Conservation (phyloP, 768 basidiomycete genomes). For the Leccinellum albellum region DNA sequence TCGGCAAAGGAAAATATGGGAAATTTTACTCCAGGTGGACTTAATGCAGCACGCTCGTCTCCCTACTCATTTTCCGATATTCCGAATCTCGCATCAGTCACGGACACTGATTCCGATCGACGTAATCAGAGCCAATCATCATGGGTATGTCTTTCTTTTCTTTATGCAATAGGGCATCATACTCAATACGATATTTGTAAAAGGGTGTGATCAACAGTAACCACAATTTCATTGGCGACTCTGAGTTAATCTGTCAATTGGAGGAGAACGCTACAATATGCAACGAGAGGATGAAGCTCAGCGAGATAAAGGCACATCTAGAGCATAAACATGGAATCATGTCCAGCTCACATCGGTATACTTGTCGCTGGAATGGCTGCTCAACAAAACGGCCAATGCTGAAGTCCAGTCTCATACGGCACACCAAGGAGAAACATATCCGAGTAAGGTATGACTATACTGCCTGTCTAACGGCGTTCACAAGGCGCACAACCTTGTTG, state of each 20-base stretch:
- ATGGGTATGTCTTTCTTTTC: neutral
- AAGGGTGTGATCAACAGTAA: slow-evolving; percentile 2
- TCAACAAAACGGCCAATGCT: neutral
- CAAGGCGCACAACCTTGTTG: neutral
- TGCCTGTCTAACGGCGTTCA: neutral
- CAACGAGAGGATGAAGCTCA: neutral
- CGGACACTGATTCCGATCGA: neutral
- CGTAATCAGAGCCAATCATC: neutral
- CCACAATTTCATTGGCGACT: neutral
- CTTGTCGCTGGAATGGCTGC: neutral
- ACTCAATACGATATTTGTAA: neutral
- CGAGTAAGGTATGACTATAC: too few relatives aligned
- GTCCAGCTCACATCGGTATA: neutral
- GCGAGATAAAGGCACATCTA: neutral
- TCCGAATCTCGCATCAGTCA: neutral
- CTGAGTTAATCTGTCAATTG: slow-evolving; percentile 4
- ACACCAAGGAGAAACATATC: too few relatives aligned
- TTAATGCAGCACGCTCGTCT: neutral
- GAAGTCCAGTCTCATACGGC: neutral
- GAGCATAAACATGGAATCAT: neutral
- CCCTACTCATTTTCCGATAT: neutral
- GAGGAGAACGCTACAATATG: neutral
- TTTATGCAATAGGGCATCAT: neutral
- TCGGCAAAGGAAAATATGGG: neutral
- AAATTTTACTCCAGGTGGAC: neutral